Conservation (phyloP, 805 yeast species). For the Saccharomycopsis synnaedendra region DNA sequence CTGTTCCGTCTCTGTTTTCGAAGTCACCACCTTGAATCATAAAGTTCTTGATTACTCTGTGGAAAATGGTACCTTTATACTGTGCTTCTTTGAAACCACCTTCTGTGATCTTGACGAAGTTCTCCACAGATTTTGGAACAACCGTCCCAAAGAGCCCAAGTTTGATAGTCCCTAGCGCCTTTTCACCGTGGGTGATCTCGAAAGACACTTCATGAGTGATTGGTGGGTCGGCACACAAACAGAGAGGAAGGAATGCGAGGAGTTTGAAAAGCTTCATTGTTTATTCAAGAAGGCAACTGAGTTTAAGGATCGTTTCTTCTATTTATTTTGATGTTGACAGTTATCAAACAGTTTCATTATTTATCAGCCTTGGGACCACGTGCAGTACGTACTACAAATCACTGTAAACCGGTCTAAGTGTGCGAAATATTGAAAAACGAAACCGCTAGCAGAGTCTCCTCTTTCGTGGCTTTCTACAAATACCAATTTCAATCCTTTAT, state of each 20-base stretch:
- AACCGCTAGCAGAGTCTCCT: too few species aligned
- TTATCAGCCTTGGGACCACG: too few species aligned
- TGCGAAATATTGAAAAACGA: too few species aligned
- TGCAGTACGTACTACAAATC: too few species aligned
- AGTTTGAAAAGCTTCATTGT: background rate
- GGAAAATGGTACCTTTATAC: constrained; percentile 56
- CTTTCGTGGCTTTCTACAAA: too few species aligned
- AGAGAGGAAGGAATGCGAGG: background rate
- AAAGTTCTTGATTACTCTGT: constrained; percentile 59
- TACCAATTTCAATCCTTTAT: too few species aligned
- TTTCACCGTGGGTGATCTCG: constrained; percentile 25
- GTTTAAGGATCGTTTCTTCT: too few species aligned
- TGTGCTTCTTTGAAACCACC: constrained; percentile 29
- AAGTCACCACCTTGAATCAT: constrained; percentile 89
- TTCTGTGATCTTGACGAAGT: constrained; percentile 41
- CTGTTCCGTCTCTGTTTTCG: constrained; percentile 52
- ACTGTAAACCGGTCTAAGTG: too few species aligned
- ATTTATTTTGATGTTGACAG: too few species aligned
- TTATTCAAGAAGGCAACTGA: too few species aligned
- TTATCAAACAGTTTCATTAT: too few species aligned
- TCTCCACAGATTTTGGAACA: constrained; percentile 51
- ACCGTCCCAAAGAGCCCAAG: constrained; percentile 57
- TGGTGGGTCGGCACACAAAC: constrained; percentile 30
- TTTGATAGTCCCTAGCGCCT: constrained; percentile 31
- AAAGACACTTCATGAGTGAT: constrained; percentile 36